These are phyloP conservation scores for Rhizopogon salebrosus DNA, from an alignment of 768 basidiomycete genomes.

Conservation along the genomic window DNA sequence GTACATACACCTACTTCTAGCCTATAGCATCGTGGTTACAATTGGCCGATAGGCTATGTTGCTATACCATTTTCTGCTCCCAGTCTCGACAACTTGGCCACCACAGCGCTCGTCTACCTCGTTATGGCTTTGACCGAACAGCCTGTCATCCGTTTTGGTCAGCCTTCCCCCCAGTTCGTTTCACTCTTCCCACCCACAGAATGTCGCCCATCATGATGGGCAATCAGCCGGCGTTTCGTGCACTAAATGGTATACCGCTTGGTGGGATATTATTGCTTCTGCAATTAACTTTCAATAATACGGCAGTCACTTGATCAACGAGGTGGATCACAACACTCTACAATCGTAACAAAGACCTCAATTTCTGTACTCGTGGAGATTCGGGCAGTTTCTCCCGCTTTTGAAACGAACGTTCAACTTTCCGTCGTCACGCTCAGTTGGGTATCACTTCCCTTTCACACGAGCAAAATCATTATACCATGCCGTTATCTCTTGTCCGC, in stretches of 20 bases:
- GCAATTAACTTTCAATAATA: background rate
- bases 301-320: background rate
- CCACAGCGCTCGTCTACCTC: conserved; percentile 2
- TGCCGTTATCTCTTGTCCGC: background rate
- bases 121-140: background rate
- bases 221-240: background rate
- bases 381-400: background rate
- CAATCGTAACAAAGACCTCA: background rate
- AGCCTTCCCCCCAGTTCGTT: background rate
- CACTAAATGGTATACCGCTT: background rate
- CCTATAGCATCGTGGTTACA: conserved; percentile 8
- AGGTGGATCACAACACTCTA: background rate
- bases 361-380: background rate
- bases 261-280: background rate
- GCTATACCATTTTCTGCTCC: background rate
- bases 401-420: background rate
- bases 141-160: background rate
- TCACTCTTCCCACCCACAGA: background rate
- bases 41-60: conserved; percentile 15
- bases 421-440: background rate
- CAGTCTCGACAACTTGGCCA: conserved; percentile 5
- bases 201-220: background rate
- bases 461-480: background rate
- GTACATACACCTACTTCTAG: conserved; percentile 16
- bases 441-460: background rate